These are phyloP conservation scores for Anastatica hierochuntica DNA, from an alignment of 345 rosid species.

Conservation along the genomic window DNA sequence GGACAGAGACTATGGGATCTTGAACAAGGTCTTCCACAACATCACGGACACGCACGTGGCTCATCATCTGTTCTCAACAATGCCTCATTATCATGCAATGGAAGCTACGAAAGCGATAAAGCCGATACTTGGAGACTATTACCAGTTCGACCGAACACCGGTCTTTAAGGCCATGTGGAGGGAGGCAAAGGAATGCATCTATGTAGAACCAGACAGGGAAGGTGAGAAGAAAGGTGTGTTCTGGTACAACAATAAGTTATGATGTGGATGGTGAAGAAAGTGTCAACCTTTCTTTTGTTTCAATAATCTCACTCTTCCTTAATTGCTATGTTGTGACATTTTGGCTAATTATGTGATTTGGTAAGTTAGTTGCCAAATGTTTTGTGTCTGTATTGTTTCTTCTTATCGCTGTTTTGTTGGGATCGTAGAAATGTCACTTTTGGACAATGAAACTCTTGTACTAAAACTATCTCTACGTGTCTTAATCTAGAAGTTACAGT, in stretches of 20 bases:
- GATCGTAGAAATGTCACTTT: slow-evolving; percentile 16
- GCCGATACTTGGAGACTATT: slow-evolving; percentile 71
- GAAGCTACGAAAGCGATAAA: slow-evolving; percentile 86
- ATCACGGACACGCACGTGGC: slow-evolving; percentile 87
- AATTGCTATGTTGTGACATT: slow-evolving; percentile 20
- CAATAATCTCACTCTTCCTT: slow-evolving; percentile 6
- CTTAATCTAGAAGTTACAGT: not conserved
- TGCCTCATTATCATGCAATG: slow-evolving; percentile 89
- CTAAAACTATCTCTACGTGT: no score
- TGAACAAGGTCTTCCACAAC: slow-evolving; percentile 79
- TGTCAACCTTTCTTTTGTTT: slow-evolving; percentile 10
- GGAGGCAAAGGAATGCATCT: slow-evolving; percentile 85
- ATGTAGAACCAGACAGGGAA: slow-evolving; percentile 63
- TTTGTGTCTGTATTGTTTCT: slow-evolving; percentile 10
- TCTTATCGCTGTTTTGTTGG: slow-evolving; percentile 18
- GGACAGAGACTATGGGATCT: slow-evolving; percentile 74
- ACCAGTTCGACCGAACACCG: slow-evolving; percentile 69
- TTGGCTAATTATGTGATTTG: slow-evolving; percentile 13
- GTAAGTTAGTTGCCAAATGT: slow-evolving; percentile 9
- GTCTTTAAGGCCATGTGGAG: slow-evolving; percentile 63
- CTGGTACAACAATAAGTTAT: slow-evolving; percentile 70
- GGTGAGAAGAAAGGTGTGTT: slow-evolving; percentile 54
- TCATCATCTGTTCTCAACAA: slow-evolving; percentile 75
- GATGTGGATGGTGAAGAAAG: slow-evolving; percentile 15
- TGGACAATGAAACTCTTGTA: not conserved